Evolutionary conservation across 2,329 filamentous ascomycete species (phyloP).

Genomic region (Lasiodiplodia gonubiensis): DNA sequence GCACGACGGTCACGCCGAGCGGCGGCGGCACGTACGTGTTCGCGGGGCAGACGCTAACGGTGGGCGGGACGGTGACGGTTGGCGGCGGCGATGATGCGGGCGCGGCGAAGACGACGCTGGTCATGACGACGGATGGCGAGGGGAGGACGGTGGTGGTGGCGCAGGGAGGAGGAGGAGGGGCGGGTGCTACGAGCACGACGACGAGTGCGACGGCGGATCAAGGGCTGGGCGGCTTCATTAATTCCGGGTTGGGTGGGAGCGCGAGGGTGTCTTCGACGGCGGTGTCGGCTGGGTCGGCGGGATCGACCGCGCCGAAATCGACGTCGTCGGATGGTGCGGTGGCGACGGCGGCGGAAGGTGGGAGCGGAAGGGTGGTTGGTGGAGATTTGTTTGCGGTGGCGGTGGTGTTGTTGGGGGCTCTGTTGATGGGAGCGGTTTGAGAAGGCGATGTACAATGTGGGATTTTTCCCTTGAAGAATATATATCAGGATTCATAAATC

Average conservation of each 20-base stretch:
- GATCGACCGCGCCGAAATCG: background rate
- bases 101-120: background rate
- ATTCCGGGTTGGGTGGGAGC: background rate
- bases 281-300: background rate
- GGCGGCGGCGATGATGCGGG: background rate
- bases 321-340: background rate
- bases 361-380: background rate
- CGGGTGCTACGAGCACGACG: background rate
- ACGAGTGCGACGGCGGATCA: background rate
- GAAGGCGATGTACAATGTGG: background rate
- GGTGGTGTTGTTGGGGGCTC: background rate
- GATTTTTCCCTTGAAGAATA: too few relatives aligned
- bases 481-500: background rate
- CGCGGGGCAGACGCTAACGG: background rate
- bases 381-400: background rate
- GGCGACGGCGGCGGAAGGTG: background rate
- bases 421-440: background rate
- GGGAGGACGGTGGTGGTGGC: constrained; percentile 7
- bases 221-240: background rate
- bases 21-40: background rate
- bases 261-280: background rate
- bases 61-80: background rate
- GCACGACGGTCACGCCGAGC: background rate
- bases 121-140: constrained; percentile 1
- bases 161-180: background rate